A percentile compares a stretch with the other conserved stretches of the same genome.
Conservation (phyloP, 1,139 yeast genomes). For the Petasospora fabianii region DNA sequence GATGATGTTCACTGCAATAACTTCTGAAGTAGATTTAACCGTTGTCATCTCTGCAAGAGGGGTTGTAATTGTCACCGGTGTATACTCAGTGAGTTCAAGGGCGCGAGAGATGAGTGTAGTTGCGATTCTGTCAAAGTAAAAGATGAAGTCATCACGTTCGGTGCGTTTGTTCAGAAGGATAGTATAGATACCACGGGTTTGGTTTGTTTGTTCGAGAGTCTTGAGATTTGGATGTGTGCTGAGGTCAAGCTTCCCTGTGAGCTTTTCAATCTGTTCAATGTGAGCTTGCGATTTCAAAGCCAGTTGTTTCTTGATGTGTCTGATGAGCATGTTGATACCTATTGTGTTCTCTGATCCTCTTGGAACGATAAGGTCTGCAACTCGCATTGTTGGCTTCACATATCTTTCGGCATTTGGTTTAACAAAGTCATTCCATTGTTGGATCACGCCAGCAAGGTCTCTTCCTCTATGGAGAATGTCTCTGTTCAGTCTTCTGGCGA, state of each 20-base stretch:
- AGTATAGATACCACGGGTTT: constrained; percentile 68
- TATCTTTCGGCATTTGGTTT: constrained; percentile 84
- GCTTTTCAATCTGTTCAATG: constrained; percentile 49
- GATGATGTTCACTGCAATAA: constrained; percentile 41
- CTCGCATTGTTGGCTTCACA: constrained; percentile 72
- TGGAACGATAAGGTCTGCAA: constrained; percentile 86
- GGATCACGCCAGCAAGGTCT: constrained; percentile 73
- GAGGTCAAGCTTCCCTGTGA: constrained; percentile 39
- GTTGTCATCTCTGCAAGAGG: constrained; percentile 42
- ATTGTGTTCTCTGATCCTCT: constrained; percentile 79
- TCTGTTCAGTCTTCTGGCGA: constrained; percentile 81
- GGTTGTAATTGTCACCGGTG: constrained; percentile 36
- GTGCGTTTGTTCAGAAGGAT: constrained; percentile 56
- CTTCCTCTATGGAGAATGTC: constrained; percentile 86
- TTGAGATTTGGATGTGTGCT: constrained; percentile 23
- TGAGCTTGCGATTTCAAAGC: constrained; percentile 63
- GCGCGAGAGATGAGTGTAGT: constrained; percentile 65
- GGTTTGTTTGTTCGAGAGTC: constrained; percentile 58
- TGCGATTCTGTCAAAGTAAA: constrained; percentile 80
- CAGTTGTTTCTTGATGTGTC: constrained; percentile 75
- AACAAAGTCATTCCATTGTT: constrained; percentile 88
- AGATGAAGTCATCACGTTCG: constrained; percentile 71
- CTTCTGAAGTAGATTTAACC: constrained; percentile 22
- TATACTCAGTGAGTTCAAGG: constrained; percentile 43
- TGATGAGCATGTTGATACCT: constrained; percentile 76